These are phyloP conservation scores for Ceratobasidium sp. DNA, from an alignment of 1,284 basidiomycete species.

Conservation along the genomic window DNA sequence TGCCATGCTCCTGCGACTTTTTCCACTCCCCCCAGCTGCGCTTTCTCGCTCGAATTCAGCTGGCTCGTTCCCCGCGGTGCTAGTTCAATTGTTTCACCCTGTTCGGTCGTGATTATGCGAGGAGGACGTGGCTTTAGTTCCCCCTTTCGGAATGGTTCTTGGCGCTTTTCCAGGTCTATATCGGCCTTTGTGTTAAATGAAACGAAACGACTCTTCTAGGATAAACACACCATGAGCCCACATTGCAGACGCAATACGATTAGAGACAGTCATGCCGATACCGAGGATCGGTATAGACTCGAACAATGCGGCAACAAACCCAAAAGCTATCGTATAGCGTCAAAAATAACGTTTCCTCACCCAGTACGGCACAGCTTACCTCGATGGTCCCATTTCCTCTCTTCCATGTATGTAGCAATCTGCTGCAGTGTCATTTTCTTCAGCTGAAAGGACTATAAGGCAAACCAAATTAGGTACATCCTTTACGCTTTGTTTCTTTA, in stretches of 20 bases:
- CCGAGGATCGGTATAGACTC: slow-evolving; percentile 85
- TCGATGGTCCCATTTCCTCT: slow-evolving; percentile 89
- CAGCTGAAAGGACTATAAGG: slow-evolving; percentile 77
- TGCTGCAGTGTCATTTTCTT: slow-evolving; percentile 84
- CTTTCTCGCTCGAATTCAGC: slow-evolving; percentile 34
- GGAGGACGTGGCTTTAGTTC: slow-evolving; percentile 58
- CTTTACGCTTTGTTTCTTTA: background rate
- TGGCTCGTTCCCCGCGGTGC: slow-evolving; percentile 39
- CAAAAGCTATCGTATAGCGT: slow-evolving; percentile 71
- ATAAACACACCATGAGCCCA: slow-evolving; percentile 80
- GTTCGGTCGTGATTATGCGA: slow-evolving; percentile 42
- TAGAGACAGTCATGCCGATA: slow-evolving; percentile 84
- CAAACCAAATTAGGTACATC: background rate
- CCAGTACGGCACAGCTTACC: slow-evolving; percentile 61
- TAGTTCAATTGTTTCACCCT: slow-evolving; percentile 44
- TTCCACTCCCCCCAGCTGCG: slow-evolving; percentile 1
- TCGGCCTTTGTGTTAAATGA: slow-evolving; percentile 1
- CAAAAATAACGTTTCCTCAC: background rate
- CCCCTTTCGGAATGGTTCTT: slow-evolving; percentile 70
- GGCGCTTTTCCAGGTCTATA: slow-evolving; percentile 81
- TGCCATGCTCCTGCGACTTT: slow-evolving; percentile 27
- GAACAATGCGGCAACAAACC: slow-evolving; percentile 81
- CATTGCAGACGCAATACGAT: slow-evolving; percentile 91
- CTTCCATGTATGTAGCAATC: slow-evolving; percentile 82
- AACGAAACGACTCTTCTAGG: background rate